Percentiles rank a stretch among this genome's conserved stretches.
Evolutionary conservation across 208 protist genomes (phyloP).

Genomic region (Trypanosoma grayi): DNA sequence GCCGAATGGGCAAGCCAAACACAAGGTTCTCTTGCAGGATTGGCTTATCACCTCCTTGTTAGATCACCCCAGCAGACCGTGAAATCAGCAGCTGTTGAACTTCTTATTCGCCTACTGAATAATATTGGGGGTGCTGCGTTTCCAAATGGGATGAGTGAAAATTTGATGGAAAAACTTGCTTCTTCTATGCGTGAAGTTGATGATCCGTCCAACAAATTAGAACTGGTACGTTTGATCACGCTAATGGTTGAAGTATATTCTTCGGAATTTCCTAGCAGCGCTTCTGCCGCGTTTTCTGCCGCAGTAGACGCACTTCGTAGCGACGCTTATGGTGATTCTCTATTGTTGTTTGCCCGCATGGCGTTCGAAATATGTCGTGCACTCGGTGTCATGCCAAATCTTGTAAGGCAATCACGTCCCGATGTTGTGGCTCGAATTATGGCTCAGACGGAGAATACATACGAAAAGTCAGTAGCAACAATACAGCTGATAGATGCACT

Average conservation of each 20-base stretch:
- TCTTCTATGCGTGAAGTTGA: conserved; percentile 37
- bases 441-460: conserved; percentile 48
- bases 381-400: conserved; percentile 28
- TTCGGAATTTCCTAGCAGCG: conserved; percentile 15
- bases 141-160: conserved; percentile 35
- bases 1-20: conserved; percentile 43
- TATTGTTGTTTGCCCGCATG: conserved; percentile 63
- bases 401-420: conserved; percentile 39
- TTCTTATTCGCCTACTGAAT: conserved; percentile 49
- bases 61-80: conserved; percentile 28
- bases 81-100: conserved; percentile 35
- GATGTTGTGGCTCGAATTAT: conserved; percentile 55
- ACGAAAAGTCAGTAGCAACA: conserved; percentile 77
- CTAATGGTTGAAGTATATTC: conserved; percentile 27
- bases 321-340: conserved; percentile 73
- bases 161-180: conserved; percentile 30
- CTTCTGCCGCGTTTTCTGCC: conserved; percentile 30
- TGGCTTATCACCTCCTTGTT: conserved; percentile 42
- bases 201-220: conserved; percentile 44
- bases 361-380: conserved; percentile 58
- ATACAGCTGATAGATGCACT: conserved; percentile 57
- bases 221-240: conserved; percentile 34
- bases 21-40: conserved; percentile 36
- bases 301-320: conserved; percentile 54
- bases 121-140: conserved; percentile 36